Evolutionary conservation across 805 yeast genomes (phyloP), one percentile per base, ranked within the genome.

Genomic region (Zygoascus biomembranicola): DNA sequence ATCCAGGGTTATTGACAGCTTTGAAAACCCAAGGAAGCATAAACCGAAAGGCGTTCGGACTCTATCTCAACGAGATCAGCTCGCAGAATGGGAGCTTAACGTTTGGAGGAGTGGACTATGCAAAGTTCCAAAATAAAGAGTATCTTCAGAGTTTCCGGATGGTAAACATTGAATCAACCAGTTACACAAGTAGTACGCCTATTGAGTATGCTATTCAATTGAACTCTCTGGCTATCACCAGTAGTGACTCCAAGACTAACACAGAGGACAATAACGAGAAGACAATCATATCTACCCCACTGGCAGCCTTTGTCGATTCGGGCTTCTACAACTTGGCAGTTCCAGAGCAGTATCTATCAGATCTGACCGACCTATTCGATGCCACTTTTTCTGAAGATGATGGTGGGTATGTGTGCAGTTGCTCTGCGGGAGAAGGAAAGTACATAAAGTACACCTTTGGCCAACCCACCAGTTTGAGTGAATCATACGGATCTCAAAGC

Each of bases 1-100:
- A 87, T 66, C 74, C 77, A 49, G 87, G 87, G 65, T 67, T 87
- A 50, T 94, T 95, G 0, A 58, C 73, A 37, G 75, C 77, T 52
- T 66, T 87, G 73, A 82, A 77, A 51, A 58, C 68, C 31, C 76
- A 68, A 41, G 80, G 79, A 0, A 51, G 66, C 32, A 77, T 77
- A 56, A 59, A 67, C 47, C 67, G 73, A 45, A 63, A 62, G 26
- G 73, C 77, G n/a, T 78, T 76, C 66, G 75, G 80, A 20, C 67
- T 78, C 52, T 78, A 71, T 65, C 66, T 78, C 55, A 68, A 72
- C 53, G 62, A 63, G 13, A 51, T 57, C 3, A 52, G 63, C 6
- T 63, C 74, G 9, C 54, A 55, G 8, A 28, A 59, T 2, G 80
- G 80, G 1, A 57, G 66, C 14, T 57, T 76, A 14, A 63, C 76